Conservation (phyloP, 2,329 filamentous ascomycete genomes). For the Clonostachys rosea region DNA sequence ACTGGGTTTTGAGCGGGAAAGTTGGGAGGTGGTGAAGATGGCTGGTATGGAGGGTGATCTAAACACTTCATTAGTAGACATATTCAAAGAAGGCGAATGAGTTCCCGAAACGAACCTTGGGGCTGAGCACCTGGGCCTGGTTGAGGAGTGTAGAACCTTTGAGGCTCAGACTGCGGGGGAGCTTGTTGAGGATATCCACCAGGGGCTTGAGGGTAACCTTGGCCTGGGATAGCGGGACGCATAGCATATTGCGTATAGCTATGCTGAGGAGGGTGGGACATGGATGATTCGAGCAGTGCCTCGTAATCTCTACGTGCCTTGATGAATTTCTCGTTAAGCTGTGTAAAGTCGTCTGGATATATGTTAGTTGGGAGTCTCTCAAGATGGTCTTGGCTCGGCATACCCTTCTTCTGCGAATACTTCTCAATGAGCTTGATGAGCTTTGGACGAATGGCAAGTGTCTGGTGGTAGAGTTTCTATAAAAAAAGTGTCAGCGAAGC, state of each 20-base stretch:
- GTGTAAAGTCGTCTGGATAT: conserved; percentile 84
- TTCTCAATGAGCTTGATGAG: conserved; percentile 97
- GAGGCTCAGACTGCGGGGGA: conserved; percentile 50
- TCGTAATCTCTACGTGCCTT: conserved; percentile 97
- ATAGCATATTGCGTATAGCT: conserved; percentile 67
- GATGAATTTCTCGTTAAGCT: conserved; percentile 99
- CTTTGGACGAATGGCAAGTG: conserved; percentile 90
- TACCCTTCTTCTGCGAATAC: conserved; percentile 98
- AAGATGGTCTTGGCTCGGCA: neutral
- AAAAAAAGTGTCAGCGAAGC: conserved; percentile 18
- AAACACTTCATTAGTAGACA: neutral
- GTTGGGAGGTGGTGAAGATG: conserved; percentile 46
- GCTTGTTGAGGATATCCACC: conserved; percentile 35
- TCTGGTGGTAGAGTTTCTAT: conserved; percentile 82
- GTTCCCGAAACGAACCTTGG: neutral
- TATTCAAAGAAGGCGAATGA: too few species aligned
- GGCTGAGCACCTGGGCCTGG: neutral
- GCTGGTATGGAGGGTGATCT: conserved; percentile 29
- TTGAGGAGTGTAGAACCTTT: conserved; percentile 58
- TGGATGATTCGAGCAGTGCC: conserved; percentile 89
- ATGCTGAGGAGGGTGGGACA: conserved; percentile 85
- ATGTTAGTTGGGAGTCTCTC: neutral
- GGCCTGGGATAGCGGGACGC: conserved; percentile 41
- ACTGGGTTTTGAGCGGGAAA: conserved; percentile 41
- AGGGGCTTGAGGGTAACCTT: conserved; percentile 34